Evolutionary conservation across 164 flowering plant species (phyloP), one percentile per base, ranked within the genome.

Genomic region (Liquidambar formosana): DNA sequence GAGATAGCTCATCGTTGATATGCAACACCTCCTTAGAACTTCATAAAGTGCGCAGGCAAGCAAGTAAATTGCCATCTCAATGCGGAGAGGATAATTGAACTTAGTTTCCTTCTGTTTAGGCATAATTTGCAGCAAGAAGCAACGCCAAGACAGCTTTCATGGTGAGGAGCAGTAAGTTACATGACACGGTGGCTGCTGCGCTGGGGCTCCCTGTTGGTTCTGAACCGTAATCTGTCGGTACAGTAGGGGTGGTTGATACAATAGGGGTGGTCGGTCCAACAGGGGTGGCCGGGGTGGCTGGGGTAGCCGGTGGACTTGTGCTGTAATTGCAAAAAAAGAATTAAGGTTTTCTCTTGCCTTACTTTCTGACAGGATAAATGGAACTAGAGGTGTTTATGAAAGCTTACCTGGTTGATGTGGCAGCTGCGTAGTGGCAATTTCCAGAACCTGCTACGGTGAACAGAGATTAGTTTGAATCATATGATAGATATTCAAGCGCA

Each of bases 201-300:
- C 66, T 88, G 43, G 89, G 87, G 16, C 65, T 68, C 21, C 78
- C 85, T 52, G 81, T 75, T 71, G 90, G 86, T 52, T 79, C 85
- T 27, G 76, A 65, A 33, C 72, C 64, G 45, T 57, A 79, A 26
- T 72, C 71, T 56, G 85, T 64, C 63, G 82, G 66, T 33, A 70
- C 75, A 28, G 28, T 53, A 16, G 70, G 62, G 27, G 70, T 21
- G 13, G 51, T 57, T 21, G 62, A 47, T 28, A 33, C 10, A 14
- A 48, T 26, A 23, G 80, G 75, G 0, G 73, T 21, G 0, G n/a
- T 14, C 33, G 81, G 71, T 10, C n/a, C n/a, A n/a, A n/a, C n/a
- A n/a, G 73, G 73, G 0, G 69, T 67, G 1, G 56, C 57, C 43
- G 73, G 70, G 10, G 76, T 49, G 18, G 47, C 49, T 61, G 76